A percentile compares a stretch with the other conserved stretches of the same genome.
Conservation (phyloP, 345 rosid genomes). For the Isatis tinctoria region DNA sequence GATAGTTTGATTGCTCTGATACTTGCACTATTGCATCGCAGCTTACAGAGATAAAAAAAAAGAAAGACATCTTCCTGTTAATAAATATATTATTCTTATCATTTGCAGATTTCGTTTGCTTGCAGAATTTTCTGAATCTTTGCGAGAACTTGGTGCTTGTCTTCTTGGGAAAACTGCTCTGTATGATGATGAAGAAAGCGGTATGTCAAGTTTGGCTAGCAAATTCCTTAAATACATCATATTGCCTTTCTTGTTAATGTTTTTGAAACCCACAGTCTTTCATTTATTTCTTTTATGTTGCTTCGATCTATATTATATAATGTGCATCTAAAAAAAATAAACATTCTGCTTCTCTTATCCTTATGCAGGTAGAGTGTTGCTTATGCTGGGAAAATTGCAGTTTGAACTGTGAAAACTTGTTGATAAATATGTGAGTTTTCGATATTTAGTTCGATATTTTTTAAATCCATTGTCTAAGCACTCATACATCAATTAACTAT, state of each 20-base stretch:
- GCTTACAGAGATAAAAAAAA: constrained; percentile 9
- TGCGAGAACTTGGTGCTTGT: constrained; percentile 85
- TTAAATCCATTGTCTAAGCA: neutral
- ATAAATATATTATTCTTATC: constrained; percentile 24
- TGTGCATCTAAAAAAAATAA: neutral
- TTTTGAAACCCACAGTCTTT: neutral
- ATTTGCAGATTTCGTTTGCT: constrained; percentile 31
- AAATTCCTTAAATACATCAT: neutral
- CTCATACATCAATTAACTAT: neutral
- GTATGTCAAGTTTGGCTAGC: constrained; percentile 35
- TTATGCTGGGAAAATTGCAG: constrained; percentile 88
- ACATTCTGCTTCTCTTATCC: constrained; percentile 9
- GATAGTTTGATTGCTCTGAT: neutral
- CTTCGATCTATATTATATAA: neutral
- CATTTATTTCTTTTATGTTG: neutral
- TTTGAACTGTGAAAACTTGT: constrained; percentile 78
- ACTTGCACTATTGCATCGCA: neutral
- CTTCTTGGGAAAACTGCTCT: constrained; percentile 74
- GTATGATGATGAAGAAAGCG: constrained; percentile 84
- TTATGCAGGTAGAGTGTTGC: constrained; percentile 65
- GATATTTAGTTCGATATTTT: neutral
- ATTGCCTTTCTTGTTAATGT: neutral
- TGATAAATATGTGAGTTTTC: constrained; percentile 78
- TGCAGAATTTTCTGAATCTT: constrained; percentile 92
- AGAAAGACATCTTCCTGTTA: constrained; percentile 15